Evolutionary conservation across 129 eudicot genomes (phyloP), one percentile per base, ranked within the genome.

Genomic region (Artemisia argyi): DNA sequence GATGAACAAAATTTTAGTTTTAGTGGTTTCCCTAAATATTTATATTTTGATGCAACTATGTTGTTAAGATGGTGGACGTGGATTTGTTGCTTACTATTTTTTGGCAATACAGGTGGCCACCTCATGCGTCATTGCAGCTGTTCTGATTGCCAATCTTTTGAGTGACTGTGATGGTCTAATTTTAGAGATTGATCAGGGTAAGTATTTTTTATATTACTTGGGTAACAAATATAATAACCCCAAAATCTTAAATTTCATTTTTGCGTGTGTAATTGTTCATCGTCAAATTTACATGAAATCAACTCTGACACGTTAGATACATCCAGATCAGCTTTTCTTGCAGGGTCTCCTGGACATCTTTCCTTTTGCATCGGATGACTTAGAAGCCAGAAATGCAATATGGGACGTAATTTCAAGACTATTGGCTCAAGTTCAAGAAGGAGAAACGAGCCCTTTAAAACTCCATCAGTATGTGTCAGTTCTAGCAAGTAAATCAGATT

Each of bases 111-210:
- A 93, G 98, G 80, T 88, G 26, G 86, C 96, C 47, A 78, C 69
- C 55, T 88, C 96, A 63, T 95, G 99, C 66, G 91, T 91, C 50
- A 86, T 95, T 52, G 95, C 97, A 66, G 89, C 92, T 20, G 88
- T 91, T 73, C 53, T 95, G 75, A 72, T 85, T 54, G 99, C 99
- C 48, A 95, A 95, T 83, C 85, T 95, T 46, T 76, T 95, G 61
- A 83, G 82, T 39, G 99, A 95, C 70, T 78, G 85, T 19, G 74
- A 77, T n/a, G 76, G 81, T 80, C 85, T 84, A 14, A 85, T 85
- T 50, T 57, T 56, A 32, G 96, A 91, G 73, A 68, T 90, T 30
- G 35, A 30, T 30, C 35, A 30, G 35, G 35, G 35, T 3, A 30
- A 30, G 35, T 30, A 6, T 30, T 30, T 30, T 30, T 30, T 2